Base-by-base conservation (phyloP, 345 rosid genomes). In the Arabidopsis arenosa region DNA sequence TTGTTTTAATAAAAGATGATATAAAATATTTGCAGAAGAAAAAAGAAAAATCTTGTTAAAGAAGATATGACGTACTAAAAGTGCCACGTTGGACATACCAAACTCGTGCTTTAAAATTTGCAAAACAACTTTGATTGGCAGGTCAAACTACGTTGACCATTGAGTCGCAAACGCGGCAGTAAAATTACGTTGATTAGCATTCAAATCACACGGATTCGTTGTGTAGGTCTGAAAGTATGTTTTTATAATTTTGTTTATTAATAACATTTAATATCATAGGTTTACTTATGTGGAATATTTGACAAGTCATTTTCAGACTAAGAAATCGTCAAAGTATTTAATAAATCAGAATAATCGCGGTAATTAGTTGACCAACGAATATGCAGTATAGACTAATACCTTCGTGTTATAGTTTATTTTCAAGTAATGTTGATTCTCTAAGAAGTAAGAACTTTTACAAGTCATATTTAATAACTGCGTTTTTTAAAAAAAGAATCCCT, bases 21-120 rank as follows among this genome's bases (percentile, higher is more conserved):
- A 53, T 26, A 47, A 7, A 47, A 48, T 48, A 15, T 17, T 3
- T 3, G 2, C 4, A 11, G 12, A 28, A 28, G 4, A 28, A 28
- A 13, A 28, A 28, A 28, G 4, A 54, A 28, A 54, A 2, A 28
- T 28, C 5, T 12, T 28, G 59, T 51, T 9, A 6, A 28, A 6
- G 32, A 28, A 28, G 32, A 28, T 28, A 39, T 36, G 68, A 72
- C 59, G 59, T 60, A 10, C 40, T 2, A 37, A 61, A 48, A 28
- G 32, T 28, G 23, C 41, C 62, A 62, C 76, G 68, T 37, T 51
- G 21, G 61, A 7, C 61, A 72, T 40, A 61, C 53, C 23, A 62
- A 51, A 40, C 54, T 62, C 69, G 76, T 62, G 69, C 62, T 62
- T 63, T 72, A 26, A 58, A 37, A 12, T 51, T 61, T 32, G n/a